Evolutionary conservation across 768 basidiomycete genomes (phyloP), one percentile per base, ranked within the genome.

Genomic region (Naganishia vaughanmartiniae): DNA sequence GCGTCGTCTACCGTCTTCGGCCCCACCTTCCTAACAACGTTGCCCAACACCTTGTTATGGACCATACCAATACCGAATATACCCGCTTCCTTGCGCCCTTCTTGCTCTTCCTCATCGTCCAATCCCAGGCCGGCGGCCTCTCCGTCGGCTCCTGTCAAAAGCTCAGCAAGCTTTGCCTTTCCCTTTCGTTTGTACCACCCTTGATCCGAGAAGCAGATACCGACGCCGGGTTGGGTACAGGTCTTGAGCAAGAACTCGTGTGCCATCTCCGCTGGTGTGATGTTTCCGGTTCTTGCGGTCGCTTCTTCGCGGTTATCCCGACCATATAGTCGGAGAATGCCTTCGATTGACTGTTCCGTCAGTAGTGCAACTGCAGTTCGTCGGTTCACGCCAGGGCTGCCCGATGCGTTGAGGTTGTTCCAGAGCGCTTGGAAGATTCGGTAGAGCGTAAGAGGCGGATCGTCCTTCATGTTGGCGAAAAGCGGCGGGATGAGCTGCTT

Each of bases 171-270:
- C 39, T 45, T 69, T 21, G 57, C 67, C 26, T 68, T 69, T 31
- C 67, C 60, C 45, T 89, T 89, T 2, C 91, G 87, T 4, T 87
- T 87, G 74, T 96, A 97, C 93, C 93, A 97, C 2, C 93, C 93
- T 10, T 87, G 85, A 75, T 94, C 92, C 65, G 84, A 87, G 82
- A 95, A 96, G 76, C 93, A 97, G 17, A 96, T 84, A 0, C 93
- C 93, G 15, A 84, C 82, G 0, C 93, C 93, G 0, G 91, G 90
- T 30, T 86, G 87, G 0, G 90, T 89, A 74, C 89, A 90, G 34
- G 92, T 87, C 1, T 89, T 89, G 31, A 94, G 85, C 14, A 96
- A 82, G 80, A 96, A 97, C 75, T 93, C 92, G 71, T 92, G 90
- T 0, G 86, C 88, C 4, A 95, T 84, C 73, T 94, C 89, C 1